phyloP scores from a whole-genome alignment of 2,329 filamentous ascomycete species.

The Colletotrichum brevisporum region DNA sequence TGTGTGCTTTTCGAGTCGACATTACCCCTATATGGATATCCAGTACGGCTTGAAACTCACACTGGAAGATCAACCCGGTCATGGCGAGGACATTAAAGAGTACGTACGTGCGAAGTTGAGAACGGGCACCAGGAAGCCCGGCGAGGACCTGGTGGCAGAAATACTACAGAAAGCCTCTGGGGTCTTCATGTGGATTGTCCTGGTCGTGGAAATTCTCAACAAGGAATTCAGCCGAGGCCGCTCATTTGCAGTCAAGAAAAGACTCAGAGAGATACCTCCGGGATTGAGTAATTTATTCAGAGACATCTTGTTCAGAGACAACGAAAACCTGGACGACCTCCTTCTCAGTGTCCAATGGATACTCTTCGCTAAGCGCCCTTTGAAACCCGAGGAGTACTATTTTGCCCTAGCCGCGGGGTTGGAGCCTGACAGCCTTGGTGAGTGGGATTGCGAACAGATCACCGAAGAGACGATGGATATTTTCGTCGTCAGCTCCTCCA shows the following conservation, averaged over 20 bases:
- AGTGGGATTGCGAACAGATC: constrained; percentile 41
- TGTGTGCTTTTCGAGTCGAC: constrained; percentile 62
- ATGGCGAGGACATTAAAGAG: constrained; percentile 44
- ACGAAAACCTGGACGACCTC: constrained; percentile 54
- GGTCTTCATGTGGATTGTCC: constrained; percentile 60
- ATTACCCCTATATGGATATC: constrained; percentile 54
- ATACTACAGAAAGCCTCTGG: constrained; percentile 55
- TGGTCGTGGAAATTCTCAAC: constrained; percentile 57
- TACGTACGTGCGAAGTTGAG: constrained; percentile 42
- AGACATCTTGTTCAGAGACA: constrained; percentile 63
- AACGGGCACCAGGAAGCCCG: accelerated
- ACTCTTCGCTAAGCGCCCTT: constrained; percentile 58
- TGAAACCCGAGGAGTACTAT: constrained; percentile 54
- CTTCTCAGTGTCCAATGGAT: constrained; percentile 64
- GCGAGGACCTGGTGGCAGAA: neutral
- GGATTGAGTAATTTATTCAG: constrained; percentile 61
- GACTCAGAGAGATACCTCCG: constrained; percentile 48
- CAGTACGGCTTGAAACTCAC: constrained; percentile 38
- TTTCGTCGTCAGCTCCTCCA: constrained; percentile 57
- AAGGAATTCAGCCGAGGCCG: constrained; percentile 48
- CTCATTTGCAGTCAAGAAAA: constrained; percentile 9
- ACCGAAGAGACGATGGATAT: constrained; percentile 41
- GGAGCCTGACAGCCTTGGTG: constrained; percentile 42
- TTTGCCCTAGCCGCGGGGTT: constrained; percentile 53
- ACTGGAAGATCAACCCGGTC: constrained; percentile 46